Evolutionary conservation across 202 grass and related monocot species (phyloP).

Genomic region (Sporobolus alterniflorus): DNA sequence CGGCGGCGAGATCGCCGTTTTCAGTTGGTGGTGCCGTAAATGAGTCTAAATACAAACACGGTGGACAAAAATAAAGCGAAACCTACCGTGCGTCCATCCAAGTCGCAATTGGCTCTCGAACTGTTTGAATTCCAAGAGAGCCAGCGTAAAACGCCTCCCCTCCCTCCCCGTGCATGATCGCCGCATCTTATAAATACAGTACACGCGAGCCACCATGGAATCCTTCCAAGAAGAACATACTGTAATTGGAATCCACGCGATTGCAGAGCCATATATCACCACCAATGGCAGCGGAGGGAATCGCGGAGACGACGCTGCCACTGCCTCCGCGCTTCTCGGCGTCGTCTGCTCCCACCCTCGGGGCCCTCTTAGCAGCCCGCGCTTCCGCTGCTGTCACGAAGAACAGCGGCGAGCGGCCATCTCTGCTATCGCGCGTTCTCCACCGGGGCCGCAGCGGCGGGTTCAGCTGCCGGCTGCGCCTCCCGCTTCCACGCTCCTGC

Average conservation of each 20-base stretch:
- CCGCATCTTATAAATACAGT: conserved; percentile 41
- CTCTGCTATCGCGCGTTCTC: conserved; percentile 52
- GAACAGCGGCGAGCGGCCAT: not conserved
- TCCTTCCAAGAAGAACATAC: no score
- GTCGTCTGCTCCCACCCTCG: conserved; percentile 43
- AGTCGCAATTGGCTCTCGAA: not conserved
- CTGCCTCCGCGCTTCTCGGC: not conserved
- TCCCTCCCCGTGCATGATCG: not conserved
- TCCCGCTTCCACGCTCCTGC: conserved; percentile 41
- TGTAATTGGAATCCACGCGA: no score
- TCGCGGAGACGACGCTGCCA: not conserved
- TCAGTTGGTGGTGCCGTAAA: conserved; percentile 28
- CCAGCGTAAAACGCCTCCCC: not conserved
- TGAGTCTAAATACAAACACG: conserved; percentile 4
- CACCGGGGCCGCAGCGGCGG: conserved; percentile 12
- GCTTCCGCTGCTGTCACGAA: not conserved
- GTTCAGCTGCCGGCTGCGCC: conserved; percentile 46
- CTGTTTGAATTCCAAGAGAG: not conserved
- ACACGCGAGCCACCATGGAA: not conserved
- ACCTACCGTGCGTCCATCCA: conserved; percentile 33
- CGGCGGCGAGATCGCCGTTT: not conserved
- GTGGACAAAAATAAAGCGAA: not conserved
- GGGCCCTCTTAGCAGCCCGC: conserved; percentile 22
- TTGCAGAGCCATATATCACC: not conserved
- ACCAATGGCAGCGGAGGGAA: conserved; percentile 28